phyloP scores from a whole-genome alignment of 192 early-diverging fungal genomes.

The Backusella liffmaniae region DNA sequence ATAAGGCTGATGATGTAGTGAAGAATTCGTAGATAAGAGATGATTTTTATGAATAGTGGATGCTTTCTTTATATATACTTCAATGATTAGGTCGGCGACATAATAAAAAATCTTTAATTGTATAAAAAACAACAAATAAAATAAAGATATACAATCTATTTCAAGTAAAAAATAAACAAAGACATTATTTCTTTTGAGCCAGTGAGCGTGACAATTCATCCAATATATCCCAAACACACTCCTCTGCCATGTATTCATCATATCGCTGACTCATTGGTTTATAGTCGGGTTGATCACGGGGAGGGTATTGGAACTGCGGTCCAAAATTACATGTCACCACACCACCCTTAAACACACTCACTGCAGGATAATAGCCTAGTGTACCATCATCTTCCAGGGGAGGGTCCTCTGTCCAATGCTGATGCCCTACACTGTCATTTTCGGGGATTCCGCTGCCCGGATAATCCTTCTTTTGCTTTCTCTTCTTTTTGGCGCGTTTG shows the following conservation, averaged over 20 bases:
- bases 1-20: neutral
- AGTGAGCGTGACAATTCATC: constrained; percentile 48
- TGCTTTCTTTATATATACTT: neutral
- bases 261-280: constrained; percentile 57
- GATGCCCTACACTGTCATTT: constrained; percentile 24
- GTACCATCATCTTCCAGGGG: constrained; percentile 59
- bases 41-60: neutral
- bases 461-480: constrained; percentile 16
- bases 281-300: constrained; percentile 40
- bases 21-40: neutral
- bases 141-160: neutral
- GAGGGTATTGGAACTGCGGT: constrained; percentile 59
- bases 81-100: neutral
- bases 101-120: neutral
- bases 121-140: neutral
- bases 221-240: constrained; percentile 58
- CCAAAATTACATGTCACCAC: constrained; percentile 63
- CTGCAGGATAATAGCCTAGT: constrained; percentile 62
- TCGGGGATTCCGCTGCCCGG: constrained; percentile 3
- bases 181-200: neutral
- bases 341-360: constrained; percentile 62
- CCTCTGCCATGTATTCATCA: constrained; percentile 56
- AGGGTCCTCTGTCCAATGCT: constrained; percentile 44
- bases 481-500: constrained; percentile 22
- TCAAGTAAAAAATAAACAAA: neutral